Conservation (phyloP, 768 basidiomycete genomes). For the Rickenella mellea region DNA sequence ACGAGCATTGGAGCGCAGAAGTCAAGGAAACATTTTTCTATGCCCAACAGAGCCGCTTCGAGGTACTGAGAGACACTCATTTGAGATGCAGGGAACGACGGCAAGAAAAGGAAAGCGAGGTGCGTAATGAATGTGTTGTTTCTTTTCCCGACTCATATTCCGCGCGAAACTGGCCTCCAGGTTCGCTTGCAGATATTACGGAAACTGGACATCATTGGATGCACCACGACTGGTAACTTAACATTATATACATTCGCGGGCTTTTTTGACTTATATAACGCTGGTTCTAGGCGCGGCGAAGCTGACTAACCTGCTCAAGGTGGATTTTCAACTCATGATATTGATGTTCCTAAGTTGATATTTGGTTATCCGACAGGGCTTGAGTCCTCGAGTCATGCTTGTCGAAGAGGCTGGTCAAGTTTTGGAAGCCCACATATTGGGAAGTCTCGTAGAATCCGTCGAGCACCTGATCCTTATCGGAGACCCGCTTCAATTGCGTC, state of each 20-base stretch:
- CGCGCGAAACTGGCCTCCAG: slow-evolving; percentile 28
- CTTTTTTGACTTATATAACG: slow-evolving; percentile 1
- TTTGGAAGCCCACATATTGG: slow-evolving; percentile 67
- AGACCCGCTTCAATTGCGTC: slow-evolving; percentile 68
- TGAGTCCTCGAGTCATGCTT: slow-evolving; percentile 51
- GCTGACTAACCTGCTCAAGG: slow-evolving; percentile 46
- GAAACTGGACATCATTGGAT: slow-evolving; percentile 56
- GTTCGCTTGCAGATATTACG: slow-evolving; percentile 43
- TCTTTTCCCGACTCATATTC: neutral
- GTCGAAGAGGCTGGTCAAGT: slow-evolving; percentile 83
- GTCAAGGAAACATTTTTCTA: slow-evolving; percentile 23
- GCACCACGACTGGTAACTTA: slow-evolving; percentile 62
- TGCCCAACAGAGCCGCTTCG: slow-evolving; percentile 31
- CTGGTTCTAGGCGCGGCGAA: slow-evolving; percentile 54
- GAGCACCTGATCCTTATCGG: slow-evolving; percentile 76
- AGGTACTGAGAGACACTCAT: slow-evolving; percentile 27
- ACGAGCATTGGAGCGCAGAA: slow-evolving; percentile 36
- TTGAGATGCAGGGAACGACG: slow-evolving; percentile 27
- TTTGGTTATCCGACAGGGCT: slow-evolving; percentile 28
- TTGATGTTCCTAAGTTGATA: neutral
- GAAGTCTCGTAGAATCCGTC: slow-evolving; percentile 49
- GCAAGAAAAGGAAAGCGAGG: slow-evolving; percentile 44
- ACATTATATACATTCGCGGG: neutral
- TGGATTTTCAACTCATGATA: slow-evolving; percentile 13
- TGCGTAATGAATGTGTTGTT: slow-evolving; percentile 15